These are phyloP conservation scores for Calendula officinalis DNA, from an alignment of 129 eudicot genomes.

Conservation along the genomic window DNA sequence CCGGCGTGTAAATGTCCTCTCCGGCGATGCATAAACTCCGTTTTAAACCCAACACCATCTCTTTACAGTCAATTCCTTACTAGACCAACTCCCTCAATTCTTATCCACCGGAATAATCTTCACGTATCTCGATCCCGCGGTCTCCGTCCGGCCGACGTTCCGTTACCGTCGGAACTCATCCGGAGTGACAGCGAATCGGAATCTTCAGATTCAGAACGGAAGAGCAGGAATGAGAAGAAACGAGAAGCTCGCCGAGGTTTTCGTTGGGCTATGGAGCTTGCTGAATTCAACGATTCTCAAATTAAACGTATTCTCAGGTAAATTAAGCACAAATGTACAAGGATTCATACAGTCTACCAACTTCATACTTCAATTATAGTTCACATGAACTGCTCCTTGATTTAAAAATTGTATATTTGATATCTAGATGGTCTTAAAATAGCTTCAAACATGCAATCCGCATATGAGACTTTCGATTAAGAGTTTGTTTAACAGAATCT, in stretches of 20 bases:
- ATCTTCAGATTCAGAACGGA: constrained; percentile 18
- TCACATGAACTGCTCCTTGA: too few relatives aligned
- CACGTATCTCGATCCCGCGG: constrained; percentile 43
- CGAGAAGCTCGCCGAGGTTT: constrained; percentile 81
- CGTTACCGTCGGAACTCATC: constrained; percentile 21
- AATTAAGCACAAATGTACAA: neutral
- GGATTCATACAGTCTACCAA: too few relatives aligned
- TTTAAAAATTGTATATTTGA: too few relatives aligned
- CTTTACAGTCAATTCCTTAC: constrained; percentile 5
- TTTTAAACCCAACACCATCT: constrained; percentile 26
- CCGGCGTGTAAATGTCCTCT: constrained; percentile 39
- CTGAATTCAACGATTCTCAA: constrained; percentile 59
- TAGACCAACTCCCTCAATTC: constrained; percentile 16
- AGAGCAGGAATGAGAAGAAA: constrained; percentile 80
- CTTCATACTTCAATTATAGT: too few relatives aligned
- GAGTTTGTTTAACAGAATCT: too few relatives aligned
- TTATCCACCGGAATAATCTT: constrained; percentile 25
- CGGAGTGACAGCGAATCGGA: constrained; percentile 34
- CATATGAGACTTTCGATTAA: too few relatives aligned
- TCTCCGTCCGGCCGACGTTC: constrained; percentile 44
- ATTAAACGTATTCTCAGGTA: constrained; percentile 81
- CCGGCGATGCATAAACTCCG: constrained; percentile 31
- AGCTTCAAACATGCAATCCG: too few relatives aligned
- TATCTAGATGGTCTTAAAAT: too few relatives aligned
- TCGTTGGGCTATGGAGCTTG: constrained; percentile 82